Base-by-base conservation (phyloP, 768 basidiomycete species). In the Pisolithus albus region DNA sequence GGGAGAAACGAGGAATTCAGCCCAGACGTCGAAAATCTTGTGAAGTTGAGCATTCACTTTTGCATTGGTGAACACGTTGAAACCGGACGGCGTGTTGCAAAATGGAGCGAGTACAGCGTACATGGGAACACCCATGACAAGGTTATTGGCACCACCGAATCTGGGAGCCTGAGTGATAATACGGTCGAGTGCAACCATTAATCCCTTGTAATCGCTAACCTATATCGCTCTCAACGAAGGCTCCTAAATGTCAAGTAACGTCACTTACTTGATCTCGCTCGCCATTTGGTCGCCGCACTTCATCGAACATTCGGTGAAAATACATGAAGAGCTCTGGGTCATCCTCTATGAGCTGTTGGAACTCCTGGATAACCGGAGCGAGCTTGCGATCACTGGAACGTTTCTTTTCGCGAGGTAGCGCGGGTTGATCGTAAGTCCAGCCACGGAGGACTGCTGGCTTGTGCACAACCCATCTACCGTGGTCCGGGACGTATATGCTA, bases 1-100 rank as follows among this genome's bases (percentile, higher is more conserved):
- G 3, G 68, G 63, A 2, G 75, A 74, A 5, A 61, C 58, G 45
- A 84, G 75, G 68, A 68, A 82, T 15, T 50, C 56, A 8, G 69
- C 67, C 80, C 81, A 84, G 24, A 67, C 67, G 42, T 77, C 65
- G 53, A 83, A 72, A 49, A 82, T 61, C 39, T 72, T 72, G 56
- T 77, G 75, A 55, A 82, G 61, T 46, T 68, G 60, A 0, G 45
- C 58, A 51, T 84, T 83, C 49, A 83, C 72, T 46, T 64, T 63
- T 3, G 69, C 64, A 50, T 73, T 69, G 26, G 65, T 64, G 32
- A 47, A 47, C 6, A 32, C 19, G 34, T 19, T 36, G 46, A 36
- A 47, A 36, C 46, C 46, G 11, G 46, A 47, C 5, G 46, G 45
- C 13, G 50, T 51, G 50, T 45, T 51, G 50, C 37, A 45, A 36